Evolutionary conservation across 768 basidiomycete species (phyloP).

Genomic region (Panellus pusillus): DNA sequence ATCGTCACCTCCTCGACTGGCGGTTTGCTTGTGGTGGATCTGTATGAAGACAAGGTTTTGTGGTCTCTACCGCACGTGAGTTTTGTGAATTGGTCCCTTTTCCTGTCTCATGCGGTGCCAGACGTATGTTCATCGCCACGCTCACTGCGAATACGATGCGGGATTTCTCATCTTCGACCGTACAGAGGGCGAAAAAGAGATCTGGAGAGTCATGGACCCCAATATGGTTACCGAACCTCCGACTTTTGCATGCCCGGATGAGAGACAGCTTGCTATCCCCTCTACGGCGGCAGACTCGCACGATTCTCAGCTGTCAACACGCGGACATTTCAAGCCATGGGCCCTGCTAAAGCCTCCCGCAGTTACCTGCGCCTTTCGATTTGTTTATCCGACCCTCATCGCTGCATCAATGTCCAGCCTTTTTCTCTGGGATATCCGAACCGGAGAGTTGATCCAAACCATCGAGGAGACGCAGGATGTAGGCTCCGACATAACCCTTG

Average conservation of each 20-base stretch:
- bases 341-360: slow-evolving; percentile 51
- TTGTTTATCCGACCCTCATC: slow-evolving; percentile 66
- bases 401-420: slow-evolving; percentile 45
- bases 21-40: slow-evolving; percentile 59
- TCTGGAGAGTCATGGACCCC: slow-evolving; percentile 57
- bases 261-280: slow-evolving; percentile 23
- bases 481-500: slow-evolving; percentile 26
- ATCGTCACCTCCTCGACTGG: slow-evolving; percentile 57
- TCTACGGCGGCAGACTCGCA: slow-evolving; percentile 6
- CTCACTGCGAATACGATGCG: slow-evolving; percentile 72
- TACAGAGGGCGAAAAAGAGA: slow-evolving; percentile 51
- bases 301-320: slow-evolving; percentile 19
- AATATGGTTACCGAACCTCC: slow-evolving; percentile 22
- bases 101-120: slow-evolving; percentile 25
- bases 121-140: slow-evolving; percentile 52
- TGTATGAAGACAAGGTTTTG: slow-evolving; percentile 47
- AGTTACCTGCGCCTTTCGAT: slow-evolving; percentile 55
- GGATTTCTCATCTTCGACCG: slow-evolving; percentile 77
- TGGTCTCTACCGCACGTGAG: slow-evolving; percentile 64
- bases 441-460: slow-evolving; percentile 47
- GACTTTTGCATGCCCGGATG: slow-evolving; percentile 33
- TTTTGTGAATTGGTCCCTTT: background rate
- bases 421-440: slow-evolving; percentile 64
- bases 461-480: slow-evolving; percentile 40
- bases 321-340: slow-evolving; percentile 65